These are phyloP conservation scores for Dianthus caryophyllus DNA, from an alignment of 148 eudicot genomes.

Conservation along the genomic window DNA sequence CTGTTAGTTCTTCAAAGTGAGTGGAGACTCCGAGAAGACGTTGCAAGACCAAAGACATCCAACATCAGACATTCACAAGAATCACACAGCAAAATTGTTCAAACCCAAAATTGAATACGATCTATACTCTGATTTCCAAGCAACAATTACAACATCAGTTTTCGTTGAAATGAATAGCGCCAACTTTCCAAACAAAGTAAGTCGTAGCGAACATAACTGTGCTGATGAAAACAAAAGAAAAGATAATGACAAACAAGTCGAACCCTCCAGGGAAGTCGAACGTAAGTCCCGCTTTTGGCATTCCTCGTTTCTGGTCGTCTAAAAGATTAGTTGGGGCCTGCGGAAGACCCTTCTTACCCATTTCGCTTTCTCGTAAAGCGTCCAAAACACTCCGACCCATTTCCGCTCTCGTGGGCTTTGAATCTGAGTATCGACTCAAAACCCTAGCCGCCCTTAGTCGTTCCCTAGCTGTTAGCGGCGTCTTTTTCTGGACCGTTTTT, in stretches of 20 bases:
- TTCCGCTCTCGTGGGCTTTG: constrained; percentile 47
- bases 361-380: constrained; percentile 71
- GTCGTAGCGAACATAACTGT: constrained; percentile 89
- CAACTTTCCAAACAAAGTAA: constrained; percentile 85
- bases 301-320: constrained; percentile 83
- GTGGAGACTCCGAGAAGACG: too few species aligned
- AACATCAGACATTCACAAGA: neutral
- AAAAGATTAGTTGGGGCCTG: constrained; percentile 87
- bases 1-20: too few species aligned
- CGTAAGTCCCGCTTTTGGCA: constrained; percentile 79
- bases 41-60: neutral
- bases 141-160: constrained; percentile 25
- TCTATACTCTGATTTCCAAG: neutral
- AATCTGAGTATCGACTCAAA: constrained; percentile 66
- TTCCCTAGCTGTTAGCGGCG: constrained; percentile 76
- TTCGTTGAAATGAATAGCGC: constrained; percentile 92
- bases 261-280: constrained; percentile 73
- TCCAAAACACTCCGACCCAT: constrained; percentile 76
- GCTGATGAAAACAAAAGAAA: constrained; percentile 77
- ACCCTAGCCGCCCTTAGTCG: constrained; percentile 90
- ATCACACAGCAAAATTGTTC: neutral
- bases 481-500: constrained; percentile 36
- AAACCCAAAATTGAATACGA: constrained; percentile 10
- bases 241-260: constrained; percentile 49
- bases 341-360: constrained; percentile 84